A percentile compares a stretch with the other conserved stretches of the same genome.
These are phyloP conservation scores for Teunomyces gatunensis DNA, from an alignment of 805 yeast genomes.

Conservation along the genomic window DNA sequence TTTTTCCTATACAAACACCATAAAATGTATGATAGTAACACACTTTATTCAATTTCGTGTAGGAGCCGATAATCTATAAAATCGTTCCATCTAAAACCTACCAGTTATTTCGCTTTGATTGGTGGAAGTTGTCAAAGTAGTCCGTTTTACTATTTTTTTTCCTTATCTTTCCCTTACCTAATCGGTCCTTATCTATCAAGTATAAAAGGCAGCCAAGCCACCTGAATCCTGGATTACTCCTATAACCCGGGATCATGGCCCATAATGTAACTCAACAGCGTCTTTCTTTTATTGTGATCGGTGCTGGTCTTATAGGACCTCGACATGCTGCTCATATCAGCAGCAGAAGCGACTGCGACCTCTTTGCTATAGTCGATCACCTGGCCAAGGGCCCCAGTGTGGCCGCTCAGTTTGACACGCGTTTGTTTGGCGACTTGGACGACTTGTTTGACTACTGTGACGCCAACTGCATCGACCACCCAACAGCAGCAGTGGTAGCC, in stretches of 20 bases:
- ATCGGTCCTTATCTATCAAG: not conserved
- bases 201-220: not conserved
- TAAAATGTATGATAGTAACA: no score
- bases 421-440: conserved; percentile 22
- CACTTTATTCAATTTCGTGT: no score
- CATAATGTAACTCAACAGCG: not conserved
- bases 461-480: conserved; percentile 14
- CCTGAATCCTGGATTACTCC: not conserved
- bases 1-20: no score
- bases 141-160: not conserved
- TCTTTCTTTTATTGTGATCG: conserved; percentile 28
- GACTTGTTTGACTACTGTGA: conserved; percentile 27
- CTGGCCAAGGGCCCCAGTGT: conserved; percentile 28
- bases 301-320: conserved; percentile 43
- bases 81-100: no score
- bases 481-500: conserved; percentile 39
- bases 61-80: no score
- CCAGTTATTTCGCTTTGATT: no score
- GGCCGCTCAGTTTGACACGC: conserved; percentile 24
- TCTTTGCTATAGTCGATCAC: conserved; percentile 38
- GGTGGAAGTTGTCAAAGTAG: no score
- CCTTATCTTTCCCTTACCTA: not conserved
- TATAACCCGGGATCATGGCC: not conserved
- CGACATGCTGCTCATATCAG: conserved; percentile 37
- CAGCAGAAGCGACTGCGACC: conserved; percentile 20